phyloP scores from a whole-genome alignment of 176 grass and related monocot genomes.

The Typha latifolia region DNA sequence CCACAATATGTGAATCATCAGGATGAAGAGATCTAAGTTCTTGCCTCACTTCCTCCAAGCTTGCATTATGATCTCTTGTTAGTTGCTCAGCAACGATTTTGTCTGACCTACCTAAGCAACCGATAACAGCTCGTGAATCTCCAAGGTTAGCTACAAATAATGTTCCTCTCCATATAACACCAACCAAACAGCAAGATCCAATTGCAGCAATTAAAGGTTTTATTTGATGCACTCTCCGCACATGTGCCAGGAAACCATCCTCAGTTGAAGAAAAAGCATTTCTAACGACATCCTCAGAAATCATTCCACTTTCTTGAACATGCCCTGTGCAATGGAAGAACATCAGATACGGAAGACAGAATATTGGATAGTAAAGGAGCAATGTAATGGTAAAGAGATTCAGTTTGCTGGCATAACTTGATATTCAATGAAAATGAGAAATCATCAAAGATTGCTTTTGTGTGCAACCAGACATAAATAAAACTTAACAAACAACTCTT shows the following conservation, averaged over 20 bases:
- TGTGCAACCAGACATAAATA: no score
- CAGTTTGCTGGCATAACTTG: no score
- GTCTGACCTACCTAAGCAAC: conserved; percentile 46
- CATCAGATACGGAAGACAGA: neutral
- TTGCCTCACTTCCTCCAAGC: conserved; percentile 77
- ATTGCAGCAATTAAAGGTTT: conserved; percentile 81
- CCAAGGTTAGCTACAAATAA: conserved; percentile 88
- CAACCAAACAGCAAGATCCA: conserved; percentile 88
- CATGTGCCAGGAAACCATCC: conserved; percentile 78
- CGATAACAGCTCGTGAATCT: conserved; percentile 77
- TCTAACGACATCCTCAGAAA: conserved; percentile 80
- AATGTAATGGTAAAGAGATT: neutral
- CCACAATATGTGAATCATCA: conserved; percentile 87
- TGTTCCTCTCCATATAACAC: conserved; percentile 76
- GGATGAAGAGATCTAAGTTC: conserved; percentile 85
- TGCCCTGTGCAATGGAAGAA: conserved; percentile 32
- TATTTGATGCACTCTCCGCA: conserved; percentile 76
- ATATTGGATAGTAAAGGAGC: neutral
- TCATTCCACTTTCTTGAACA: conserved; percentile 62
- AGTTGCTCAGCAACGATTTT: conserved; percentile 78
- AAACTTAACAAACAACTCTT: no score
- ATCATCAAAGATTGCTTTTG: no score
- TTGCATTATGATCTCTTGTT: conserved; percentile 92
- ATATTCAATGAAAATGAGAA: no score
- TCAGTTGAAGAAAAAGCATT: conserved; percentile 83